These are phyloP conservation scores for Umbellularia californica DNA, from an alignment of 164 flowering plant species.

Conservation along the genomic window DNA sequence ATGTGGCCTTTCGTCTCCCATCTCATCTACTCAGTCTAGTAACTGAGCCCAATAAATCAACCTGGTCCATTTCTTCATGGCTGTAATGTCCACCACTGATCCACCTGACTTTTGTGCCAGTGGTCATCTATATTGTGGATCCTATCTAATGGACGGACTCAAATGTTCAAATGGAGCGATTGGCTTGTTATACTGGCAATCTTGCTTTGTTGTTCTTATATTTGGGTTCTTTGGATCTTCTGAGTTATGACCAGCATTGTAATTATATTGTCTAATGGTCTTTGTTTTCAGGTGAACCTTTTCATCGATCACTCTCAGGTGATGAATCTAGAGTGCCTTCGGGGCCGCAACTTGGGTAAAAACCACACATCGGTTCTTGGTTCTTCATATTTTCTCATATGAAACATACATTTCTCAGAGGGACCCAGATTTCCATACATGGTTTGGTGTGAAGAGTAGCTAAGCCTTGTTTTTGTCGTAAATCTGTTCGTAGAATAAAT, in stretches of 20 bases:
- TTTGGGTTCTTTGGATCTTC: neutral
- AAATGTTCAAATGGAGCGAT: neutral
- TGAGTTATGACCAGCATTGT: neutral
- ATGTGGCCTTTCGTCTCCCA: neutral
- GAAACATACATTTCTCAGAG: neutral
- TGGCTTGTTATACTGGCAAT: neutral
- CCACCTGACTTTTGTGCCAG: neutral
- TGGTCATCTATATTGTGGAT: neutral
- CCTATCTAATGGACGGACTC: neutral
- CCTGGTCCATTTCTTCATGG: too few relatives aligned
- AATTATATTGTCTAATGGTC: neutral
- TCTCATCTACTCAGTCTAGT: too few relatives aligned
- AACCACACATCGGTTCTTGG: slow-evolving; percentile 46
- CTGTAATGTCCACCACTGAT: too few relatives aligned
- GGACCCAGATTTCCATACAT: neutral
- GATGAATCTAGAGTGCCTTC: slow-evolving; percentile 81
- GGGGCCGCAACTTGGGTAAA: slow-evolving; percentile 72
- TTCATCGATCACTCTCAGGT: slow-evolving; percentile 89
- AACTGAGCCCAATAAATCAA: too few relatives aligned
- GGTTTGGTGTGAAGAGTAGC: neutral
- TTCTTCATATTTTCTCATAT: slow-evolving; percentile 38
- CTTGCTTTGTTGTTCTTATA: neutral
- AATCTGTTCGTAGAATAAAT: neutral
- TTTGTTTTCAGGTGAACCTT: slow-evolving; percentile 70
- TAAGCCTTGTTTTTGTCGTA: neutral